Evolutionary conservation across 2,329 filamentous ascomycete species (phyloP).

Genomic region (Colletotrichum neosansevieriae): DNA sequence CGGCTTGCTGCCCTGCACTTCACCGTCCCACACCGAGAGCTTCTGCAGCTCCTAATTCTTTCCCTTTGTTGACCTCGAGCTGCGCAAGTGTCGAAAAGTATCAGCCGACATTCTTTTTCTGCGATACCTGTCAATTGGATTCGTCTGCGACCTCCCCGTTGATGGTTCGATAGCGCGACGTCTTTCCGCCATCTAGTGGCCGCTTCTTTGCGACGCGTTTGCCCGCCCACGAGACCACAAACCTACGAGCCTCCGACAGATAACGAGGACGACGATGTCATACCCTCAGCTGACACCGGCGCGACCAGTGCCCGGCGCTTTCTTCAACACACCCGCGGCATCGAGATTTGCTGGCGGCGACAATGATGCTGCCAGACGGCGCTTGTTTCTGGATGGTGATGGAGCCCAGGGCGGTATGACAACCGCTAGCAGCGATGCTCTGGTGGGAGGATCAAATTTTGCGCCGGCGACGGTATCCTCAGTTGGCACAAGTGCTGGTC

Average conservation of each 20-base stretch:
- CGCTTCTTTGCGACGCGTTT: constrained; percentile 40
- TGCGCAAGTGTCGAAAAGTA: constrained; percentile 23
- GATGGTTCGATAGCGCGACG: constrained; percentile 47
- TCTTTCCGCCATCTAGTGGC: constrained; percentile 39
- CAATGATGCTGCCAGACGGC: constrained; percentile 62
- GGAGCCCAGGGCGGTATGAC: constrained; percentile 26
- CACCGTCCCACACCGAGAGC: constrained; percentile 32
- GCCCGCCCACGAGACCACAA: constrained; percentile 16
- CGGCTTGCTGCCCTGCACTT: constrained; percentile 37
- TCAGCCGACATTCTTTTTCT: background rate
- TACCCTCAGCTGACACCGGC: constrained; percentile 73
- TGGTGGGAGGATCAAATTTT: constrained; percentile 24
- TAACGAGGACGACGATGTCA: constrained; percentile 59
- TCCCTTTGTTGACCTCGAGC: constrained; percentile 27
- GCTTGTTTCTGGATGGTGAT: constrained; percentile 58
- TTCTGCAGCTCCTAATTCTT: constrained; percentile 30
- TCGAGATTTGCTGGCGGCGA: constrained; percentile 54
- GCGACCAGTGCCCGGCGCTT: constrained; percentile 80
- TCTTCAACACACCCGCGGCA: constrained; percentile 76
- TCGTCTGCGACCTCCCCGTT: constrained; percentile 43
- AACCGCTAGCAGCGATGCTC: constrained; percentile 23
- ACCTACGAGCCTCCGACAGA: constrained; percentile 20
- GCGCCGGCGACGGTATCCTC: constrained; percentile 45
- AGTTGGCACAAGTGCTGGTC: constrained; percentile 45
- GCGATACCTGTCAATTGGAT: constrained; percentile 25